These are phyloP conservation scores for Vairimorpha necatrix DNA, from an alignment of 371 early-diverging fungal species.

Conservation along the genomic window DNA sequence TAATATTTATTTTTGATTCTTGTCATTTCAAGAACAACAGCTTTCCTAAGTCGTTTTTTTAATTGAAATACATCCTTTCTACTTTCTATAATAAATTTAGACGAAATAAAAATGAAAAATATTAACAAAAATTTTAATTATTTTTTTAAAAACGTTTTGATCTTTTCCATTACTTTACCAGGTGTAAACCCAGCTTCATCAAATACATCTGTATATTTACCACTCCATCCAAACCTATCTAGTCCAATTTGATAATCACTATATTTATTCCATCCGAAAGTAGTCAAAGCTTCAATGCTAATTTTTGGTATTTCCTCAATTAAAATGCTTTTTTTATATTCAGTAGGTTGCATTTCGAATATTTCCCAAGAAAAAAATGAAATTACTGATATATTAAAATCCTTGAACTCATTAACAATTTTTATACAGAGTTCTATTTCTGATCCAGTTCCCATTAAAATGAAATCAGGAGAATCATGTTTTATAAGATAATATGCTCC, in stretches of 20 bases:
- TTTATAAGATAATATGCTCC: conserved; percentile 65
- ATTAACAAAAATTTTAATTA: not conserved
- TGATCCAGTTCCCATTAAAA: conserved; percentile 84
- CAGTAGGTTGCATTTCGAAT: conserved; percentile 79
- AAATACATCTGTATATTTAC: conserved; percentile 50
- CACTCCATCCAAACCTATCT: conserved; percentile 85
- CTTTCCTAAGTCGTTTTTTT: not conserved
- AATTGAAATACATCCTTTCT: not conserved
- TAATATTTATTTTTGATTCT: no score
- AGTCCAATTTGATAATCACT: conserved; percentile 83
- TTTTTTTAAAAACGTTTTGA: conserved; percentile 15
- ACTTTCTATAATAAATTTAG: no score
- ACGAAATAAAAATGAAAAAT: no score
- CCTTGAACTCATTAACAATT: conserved; percentile 70
- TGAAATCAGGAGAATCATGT: conserved; percentile 71
- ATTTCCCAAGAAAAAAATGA: conserved; percentile 87
- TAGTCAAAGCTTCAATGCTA: conserved; percentile 83
- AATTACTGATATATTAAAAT: conserved; percentile 72
- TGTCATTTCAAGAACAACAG: no score
- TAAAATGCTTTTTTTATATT: conserved; percentile 78
- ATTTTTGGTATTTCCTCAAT: conserved; percentile 72
- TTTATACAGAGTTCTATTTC: conserved; percentile 82
- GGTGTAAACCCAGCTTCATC: conserved; percentile 55
- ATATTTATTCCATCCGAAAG: conserved; percentile 92
- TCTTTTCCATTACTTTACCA: conserved; percentile 46